A percentile compares a stretch with the other conserved stretches of the same genome.
Conservation (phyloP, 495 filamentous ascomycete species). For the Gamarada debralockiae region DNA sequence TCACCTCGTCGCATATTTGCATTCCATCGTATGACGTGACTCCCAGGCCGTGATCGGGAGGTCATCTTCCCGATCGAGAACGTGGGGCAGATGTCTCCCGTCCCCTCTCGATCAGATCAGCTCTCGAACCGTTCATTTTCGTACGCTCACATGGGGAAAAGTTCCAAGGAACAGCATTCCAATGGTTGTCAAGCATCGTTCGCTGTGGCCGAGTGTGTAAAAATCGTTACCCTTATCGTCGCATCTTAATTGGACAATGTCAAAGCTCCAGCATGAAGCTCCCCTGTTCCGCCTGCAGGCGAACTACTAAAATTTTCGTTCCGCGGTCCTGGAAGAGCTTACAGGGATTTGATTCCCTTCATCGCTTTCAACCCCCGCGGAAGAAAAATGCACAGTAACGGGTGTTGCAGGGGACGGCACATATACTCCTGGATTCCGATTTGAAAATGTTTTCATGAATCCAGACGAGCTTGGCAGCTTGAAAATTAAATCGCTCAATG, state of each 20-base stretch:
- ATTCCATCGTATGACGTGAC: background rate
- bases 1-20: background rate
- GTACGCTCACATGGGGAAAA: constrained; percentile 4
- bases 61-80: too few relatives aligned
- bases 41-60: background rate
- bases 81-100: too few relatives aligned
- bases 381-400: background rate
- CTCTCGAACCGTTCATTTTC: too few relatives aligned
- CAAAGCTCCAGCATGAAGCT: background rate
- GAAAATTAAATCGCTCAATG: background rate
- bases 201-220: constrained; percentile 1
- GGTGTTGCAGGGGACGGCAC: background rate
- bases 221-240: constrained; percentile 9
- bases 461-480: background rate
- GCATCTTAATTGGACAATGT: constrained; percentile 5
- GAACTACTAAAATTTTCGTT: background rate
- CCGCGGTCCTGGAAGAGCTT: too few relatives aligned
- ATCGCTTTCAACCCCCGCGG: too few relatives aligned
- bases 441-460: constrained; percentile 26
- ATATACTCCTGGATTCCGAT: too few relatives aligned
- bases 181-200: background rate
- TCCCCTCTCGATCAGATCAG: too few relatives aligned
- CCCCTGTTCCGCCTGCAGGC: background rate
- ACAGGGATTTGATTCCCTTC: too few relatives aligned
- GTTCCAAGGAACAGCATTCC: background rate